Evolutionary conservation across 805 yeast species (phyloP).

Genomic region (Metschnikowia continentalis): DNA sequence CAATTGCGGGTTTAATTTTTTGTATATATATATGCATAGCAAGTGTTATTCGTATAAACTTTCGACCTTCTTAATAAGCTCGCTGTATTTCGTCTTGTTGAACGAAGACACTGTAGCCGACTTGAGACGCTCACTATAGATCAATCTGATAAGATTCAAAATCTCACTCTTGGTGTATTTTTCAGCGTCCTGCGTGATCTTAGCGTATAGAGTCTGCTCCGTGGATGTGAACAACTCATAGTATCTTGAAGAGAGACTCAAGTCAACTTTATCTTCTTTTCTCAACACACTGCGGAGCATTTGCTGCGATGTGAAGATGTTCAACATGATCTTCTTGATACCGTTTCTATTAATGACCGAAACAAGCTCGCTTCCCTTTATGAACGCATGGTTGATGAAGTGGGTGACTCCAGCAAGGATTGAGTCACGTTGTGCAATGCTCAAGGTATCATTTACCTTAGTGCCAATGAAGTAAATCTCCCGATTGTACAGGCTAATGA

Average conservation of each 20-base stretch:
- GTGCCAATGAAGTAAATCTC: slow-evolving; percentile 46
- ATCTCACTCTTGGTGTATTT: slow-evolving; percentile 42
- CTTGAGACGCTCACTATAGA: slow-evolving; percentile 44
- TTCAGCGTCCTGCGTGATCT: slow-evolving; percentile 28
- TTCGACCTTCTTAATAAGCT: slow-evolving; percentile 28
- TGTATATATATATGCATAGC: neutral
- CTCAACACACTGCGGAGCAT: slow-evolving; percentile 56
- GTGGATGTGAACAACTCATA: slow-evolving; percentile 51
- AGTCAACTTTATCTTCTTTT: slow-evolving; percentile 51
- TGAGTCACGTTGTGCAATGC: slow-evolving; percentile 28
- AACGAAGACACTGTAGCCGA: slow-evolving; percentile 36
- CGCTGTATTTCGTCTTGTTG: slow-evolving; percentile 36
- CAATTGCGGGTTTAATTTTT: neutral
- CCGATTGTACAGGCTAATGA: slow-evolving; percentile 48
- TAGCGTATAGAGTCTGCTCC: slow-evolving; percentile 45
- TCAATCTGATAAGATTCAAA: slow-evolving; percentile 49
- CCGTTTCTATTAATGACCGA: slow-evolving; percentile 54
- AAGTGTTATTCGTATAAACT: slow-evolving; percentile 6
- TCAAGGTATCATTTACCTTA: slow-evolving; percentile 30
- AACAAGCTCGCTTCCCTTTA: slow-evolving; percentile 50
- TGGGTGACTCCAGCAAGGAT: slow-evolving; percentile 46
- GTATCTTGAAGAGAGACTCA: slow-evolving; percentile 49
- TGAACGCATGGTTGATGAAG: slow-evolving; percentile 48
- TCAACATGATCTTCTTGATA: slow-evolving; percentile 52
- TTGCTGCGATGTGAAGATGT: slow-evolving; percentile 65